Conservation (phyloP, 2,329 filamentous ascomycete genomes). For the Helminthosporium solani region DNA sequence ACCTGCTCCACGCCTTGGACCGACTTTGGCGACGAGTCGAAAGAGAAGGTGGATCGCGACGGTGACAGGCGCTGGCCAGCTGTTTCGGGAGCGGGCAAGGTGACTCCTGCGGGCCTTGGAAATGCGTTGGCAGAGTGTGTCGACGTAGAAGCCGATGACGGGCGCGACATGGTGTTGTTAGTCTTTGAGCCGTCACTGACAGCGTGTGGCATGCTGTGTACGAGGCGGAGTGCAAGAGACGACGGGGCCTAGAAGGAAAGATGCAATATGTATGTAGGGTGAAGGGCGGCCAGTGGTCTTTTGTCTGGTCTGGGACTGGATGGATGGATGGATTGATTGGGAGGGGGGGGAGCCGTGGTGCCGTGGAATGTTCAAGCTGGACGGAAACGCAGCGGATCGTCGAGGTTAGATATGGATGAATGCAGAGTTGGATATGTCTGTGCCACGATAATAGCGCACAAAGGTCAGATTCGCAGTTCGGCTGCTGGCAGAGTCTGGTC, state of each 20-base stretch:
- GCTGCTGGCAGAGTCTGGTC: background rate
- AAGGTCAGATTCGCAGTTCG: background rate
- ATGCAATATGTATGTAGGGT: conserved; percentile 2
- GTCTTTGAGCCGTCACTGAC: conserved; percentile 27
- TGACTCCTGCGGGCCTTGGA: conserved; percentile 37
- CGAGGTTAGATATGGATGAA: conserved; percentile 29
- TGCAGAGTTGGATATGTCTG: conserved; percentile 9
- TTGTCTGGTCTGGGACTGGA: too few relatives aligned
- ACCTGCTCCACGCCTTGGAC: conserved; percentile 22
- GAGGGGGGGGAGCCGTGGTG: conserved; percentile 18
- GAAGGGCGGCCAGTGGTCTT: conserved; percentile 6
- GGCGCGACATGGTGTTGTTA: conserved; percentile 37
- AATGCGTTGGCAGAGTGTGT: conserved; percentile 38
- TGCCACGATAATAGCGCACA: conserved; percentile 15
- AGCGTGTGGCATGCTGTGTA: conserved; percentile 39
- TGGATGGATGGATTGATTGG: too few relatives aligned
- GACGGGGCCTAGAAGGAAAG: conserved; percentile 4
- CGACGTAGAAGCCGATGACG: conserved; percentile 39
- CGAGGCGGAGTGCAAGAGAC: background rate
- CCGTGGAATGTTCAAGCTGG: conserved; percentile 24
- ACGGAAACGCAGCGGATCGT: conserved; percentile 18
- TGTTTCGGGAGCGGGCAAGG: conserved; percentile 31
- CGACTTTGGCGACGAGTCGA: conserved; percentile 36
- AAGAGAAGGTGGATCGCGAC: conserved; percentile 41
- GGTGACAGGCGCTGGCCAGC: conserved; percentile 34